Evolutionary conservation across 2,329 filamentous ascomycete species (phyloP).

Genomic region (Cordyceps cateniannulata): DNA sequence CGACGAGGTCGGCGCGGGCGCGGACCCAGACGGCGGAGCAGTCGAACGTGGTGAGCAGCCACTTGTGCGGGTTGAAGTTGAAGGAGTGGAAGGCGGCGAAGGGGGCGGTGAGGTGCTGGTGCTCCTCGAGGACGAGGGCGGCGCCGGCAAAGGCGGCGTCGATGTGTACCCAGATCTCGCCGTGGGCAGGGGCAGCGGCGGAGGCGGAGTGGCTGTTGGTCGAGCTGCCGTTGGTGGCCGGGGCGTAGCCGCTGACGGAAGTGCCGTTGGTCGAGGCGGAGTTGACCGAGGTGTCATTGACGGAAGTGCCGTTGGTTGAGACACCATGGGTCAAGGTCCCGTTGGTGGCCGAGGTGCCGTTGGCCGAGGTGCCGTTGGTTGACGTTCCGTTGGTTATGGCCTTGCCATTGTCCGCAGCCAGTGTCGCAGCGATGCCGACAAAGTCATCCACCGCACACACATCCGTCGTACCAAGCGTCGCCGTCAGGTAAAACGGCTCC

Average conservation of each 20-base stretch:
- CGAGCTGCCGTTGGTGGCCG: neutral
- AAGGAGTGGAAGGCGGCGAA: slow-evolving; percentile 75
- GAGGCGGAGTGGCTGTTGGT: neutral
- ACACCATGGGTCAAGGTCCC: neutral
- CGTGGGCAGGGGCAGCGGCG: slow-evolving; percentile 19
- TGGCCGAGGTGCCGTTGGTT: neutral
- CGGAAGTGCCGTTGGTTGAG: neutral
- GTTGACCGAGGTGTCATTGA: too few relatives aligned
- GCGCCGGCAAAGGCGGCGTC: slow-evolving; percentile 91
- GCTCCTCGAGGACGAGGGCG: slow-evolving; percentile 74
- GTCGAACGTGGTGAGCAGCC: slow-evolving; percentile 92
- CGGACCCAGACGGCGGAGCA: slow-evolving; percentile 74
- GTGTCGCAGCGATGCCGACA: slow-evolving; percentile 51
- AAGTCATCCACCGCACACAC: slow-evolving; percentile 87
- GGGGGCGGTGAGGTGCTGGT: slow-evolving; percentile 58
- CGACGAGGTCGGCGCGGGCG: slow-evolving; percentile 65
- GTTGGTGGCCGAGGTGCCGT: too few relatives aligned
- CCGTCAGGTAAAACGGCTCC: slow-evolving; percentile 80
- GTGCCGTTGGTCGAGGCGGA: neutral
- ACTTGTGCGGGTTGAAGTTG: slow-evolving; percentile 96
- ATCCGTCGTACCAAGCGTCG: slow-evolving; percentile 78
- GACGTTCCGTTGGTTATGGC: neutral
- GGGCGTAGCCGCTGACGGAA: too few relatives aligned
- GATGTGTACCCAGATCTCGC: slow-evolving; percentile 80
- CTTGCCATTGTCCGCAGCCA: slow-evolving; percentile 24